phyloP scores from a whole-genome alignment of 345 rosid genomes.

The Camelina laxa region DNA sequence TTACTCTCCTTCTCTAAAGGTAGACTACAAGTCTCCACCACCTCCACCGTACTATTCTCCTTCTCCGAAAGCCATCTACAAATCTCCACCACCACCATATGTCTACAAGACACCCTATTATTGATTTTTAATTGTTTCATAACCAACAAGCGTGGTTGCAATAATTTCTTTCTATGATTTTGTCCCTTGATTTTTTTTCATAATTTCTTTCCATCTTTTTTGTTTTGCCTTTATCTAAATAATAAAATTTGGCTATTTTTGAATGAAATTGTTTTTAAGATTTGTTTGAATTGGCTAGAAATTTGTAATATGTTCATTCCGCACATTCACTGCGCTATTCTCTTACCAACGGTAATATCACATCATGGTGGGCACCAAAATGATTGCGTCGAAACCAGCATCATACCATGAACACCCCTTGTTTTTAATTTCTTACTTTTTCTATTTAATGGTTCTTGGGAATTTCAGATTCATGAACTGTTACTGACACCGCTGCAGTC shows the following conservation, averaged over 20 bases:
- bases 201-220: no score
- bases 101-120: neutral
- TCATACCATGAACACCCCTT: no score
- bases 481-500: no score
- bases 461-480: no score
- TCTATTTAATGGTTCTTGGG: no score
- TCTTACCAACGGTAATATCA: no score
- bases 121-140: neutral
- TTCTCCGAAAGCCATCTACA: neutral
- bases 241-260: neutral
- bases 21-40: neutral
- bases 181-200: no score
- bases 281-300: neutral
- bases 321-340: neutral
- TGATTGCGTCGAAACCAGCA: no score
- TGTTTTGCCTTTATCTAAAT: neutral
- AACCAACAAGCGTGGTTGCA: neutral
- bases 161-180: neutral
- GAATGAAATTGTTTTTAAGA: neutral
- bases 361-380: no score
- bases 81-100: neutral
- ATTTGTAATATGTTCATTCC: neutral
- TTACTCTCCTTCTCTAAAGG: neutral
- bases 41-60: neutral
- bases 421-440: no score